Percentiles rank a stretch among this genome's conserved stretches.
Evolutionary conservation across 257 asterid genomes (phyloP).

Genomic region (Plantago elongata): DNA sequence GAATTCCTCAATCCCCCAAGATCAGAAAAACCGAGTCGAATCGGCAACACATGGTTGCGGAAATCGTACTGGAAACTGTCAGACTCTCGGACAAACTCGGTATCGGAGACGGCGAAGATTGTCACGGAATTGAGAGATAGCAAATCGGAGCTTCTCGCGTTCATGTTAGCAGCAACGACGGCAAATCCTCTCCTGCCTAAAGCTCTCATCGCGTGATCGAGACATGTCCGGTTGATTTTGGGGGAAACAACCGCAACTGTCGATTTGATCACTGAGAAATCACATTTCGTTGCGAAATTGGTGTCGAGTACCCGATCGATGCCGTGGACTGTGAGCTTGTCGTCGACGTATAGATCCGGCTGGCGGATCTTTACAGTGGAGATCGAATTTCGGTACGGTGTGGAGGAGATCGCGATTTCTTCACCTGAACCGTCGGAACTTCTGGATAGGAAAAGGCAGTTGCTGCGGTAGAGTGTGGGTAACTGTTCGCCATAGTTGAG

Average conservation of each 20-base stretch:
- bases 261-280: neutral
- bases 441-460: conserved; percentile 50
- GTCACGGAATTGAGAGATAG: conserved; percentile 40
- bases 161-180: conserved; percentile 56
- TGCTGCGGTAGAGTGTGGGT: conserved; percentile 38
- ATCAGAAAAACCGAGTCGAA: conserved; percentile 36
- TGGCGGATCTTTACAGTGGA: conserved; percentile 49
- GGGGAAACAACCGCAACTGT: conserved; percentile 5
- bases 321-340: conserved; percentile 54
- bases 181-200: conserved; percentile 47
- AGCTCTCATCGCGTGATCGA: conserved; percentile 52
- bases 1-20: conserved; percentile 20
- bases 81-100: conserved; percentile 32
- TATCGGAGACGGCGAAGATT: conserved; percentile 59
- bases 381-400: conserved; percentile 37
- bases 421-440: conserved; percentile 19
- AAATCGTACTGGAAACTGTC: conserved; percentile 52
- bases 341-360: conserved; percentile 63
- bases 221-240: conserved; percentile 29
- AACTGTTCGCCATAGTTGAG: conserved; percentile 38
- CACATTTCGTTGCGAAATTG: conserved; percentile 37
- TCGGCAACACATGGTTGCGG: conserved; percentile 55
- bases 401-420: conserved; percentile 37
- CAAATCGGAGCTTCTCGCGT: conserved; percentile 36
- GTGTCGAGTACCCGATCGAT: conserved; percentile 60